Evolutionary conservation across 2,329 filamentous ascomycete species (phyloP).

Genomic region (Aureobasidium sp.): DNA sequence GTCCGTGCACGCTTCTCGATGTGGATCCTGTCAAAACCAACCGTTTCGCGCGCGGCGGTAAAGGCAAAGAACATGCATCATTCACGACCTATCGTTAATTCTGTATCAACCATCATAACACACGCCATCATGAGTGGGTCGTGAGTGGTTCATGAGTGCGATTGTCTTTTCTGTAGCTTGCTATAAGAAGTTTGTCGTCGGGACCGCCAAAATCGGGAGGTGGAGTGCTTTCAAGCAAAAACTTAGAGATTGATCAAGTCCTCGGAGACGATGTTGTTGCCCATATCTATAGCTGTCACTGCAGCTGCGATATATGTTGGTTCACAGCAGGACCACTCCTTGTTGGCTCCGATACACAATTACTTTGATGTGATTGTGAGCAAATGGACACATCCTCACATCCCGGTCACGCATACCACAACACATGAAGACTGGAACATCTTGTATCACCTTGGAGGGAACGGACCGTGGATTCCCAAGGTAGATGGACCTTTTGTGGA

Average conservation of each 20-base stretch:
- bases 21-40: background rate
- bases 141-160: background rate
- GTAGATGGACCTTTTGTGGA: constrained; percentile 31
- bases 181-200: background rate
- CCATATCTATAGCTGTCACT: background rate
- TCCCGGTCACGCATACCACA: background rate
- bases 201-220: background rate
- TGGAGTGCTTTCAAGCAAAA: background rate
- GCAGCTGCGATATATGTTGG: background rate
- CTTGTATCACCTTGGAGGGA: constrained; percentile 45
- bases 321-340: background rate
- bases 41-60: background rate
- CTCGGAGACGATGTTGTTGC: background rate
- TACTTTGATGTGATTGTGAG: background rate
- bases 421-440: constrained; percentile 35
- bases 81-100: background rate
- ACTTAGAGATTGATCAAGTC: background rate
- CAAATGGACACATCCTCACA: background rate
- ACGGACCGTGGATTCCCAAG: constrained; percentile 48
- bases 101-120: background rate
- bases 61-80: background rate
- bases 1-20: background rate
- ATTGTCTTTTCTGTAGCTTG: too few relatives aligned
- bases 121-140: background rate
- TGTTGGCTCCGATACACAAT: background rate